Evolutionary conservation across 2,329 filamentous ascomycete species (phyloP).

Genomic region (Biscogniauxia marginata): DNA sequence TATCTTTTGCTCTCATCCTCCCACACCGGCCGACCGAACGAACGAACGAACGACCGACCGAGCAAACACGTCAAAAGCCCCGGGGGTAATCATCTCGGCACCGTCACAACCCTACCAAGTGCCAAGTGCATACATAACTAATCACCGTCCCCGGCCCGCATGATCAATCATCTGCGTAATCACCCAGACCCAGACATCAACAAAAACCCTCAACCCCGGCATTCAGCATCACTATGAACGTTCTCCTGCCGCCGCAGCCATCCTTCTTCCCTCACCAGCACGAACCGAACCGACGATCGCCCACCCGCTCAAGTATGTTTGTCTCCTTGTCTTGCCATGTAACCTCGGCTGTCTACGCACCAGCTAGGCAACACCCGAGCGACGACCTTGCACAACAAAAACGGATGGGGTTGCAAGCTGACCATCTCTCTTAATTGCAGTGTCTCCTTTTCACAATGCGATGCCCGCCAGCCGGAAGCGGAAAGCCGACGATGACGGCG

Average conservation of each 20-base stretch:
- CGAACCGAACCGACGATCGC: slow-evolving; percentile 54
- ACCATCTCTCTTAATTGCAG: slow-evolving; percentile 26
- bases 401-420: slow-evolving; percentile 4
- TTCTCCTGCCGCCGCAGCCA: slow-evolving; percentile 60
- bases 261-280: slow-evolving; percentile 58
- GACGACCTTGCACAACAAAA: background rate
- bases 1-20: no score
- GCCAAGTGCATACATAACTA: background rate
- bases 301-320: slow-evolving; percentile 54
- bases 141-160: background rate
- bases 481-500: slow-evolving; percentile 81
- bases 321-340: slow-evolving; percentile 3
- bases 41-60: background rate
- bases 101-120: no score
- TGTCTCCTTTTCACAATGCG: slow-evolving; percentile 52
- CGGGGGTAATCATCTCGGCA: no score
- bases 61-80: no score
- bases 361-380: background rate
- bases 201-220: background rate
- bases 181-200: background rate
- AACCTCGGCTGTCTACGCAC: background rate
- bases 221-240: slow-evolving; percentile 52
- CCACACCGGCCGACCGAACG: background rate
- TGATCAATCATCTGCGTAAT: background rate
- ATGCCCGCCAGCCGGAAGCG: slow-evolving; percentile 67